Evolutionary conservation across 208 protist species (phyloP), one percentile per base, ranked within the genome.

Genomic region (Borovskyia barvae): DNA sequence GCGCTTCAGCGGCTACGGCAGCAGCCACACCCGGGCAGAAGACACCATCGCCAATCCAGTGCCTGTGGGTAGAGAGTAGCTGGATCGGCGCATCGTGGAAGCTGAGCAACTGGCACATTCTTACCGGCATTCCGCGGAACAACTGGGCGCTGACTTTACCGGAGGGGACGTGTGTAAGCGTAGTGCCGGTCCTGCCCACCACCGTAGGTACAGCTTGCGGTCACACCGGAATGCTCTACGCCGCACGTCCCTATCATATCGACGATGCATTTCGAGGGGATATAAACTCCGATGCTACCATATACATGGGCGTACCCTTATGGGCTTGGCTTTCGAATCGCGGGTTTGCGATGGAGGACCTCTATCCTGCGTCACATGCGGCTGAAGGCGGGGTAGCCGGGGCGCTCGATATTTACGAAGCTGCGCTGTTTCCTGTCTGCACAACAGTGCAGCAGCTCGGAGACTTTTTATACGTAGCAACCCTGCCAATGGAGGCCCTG

Each of bases 51-150:
- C 62, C 63, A 3, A 39, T 62, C 12, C 29, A 19, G 39, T 36
- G 71, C 29, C 40, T 80, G 25, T 85, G 77, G 77, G 66, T 75
- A 47, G 77, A 85, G 54, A 77, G 58, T 60, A 75, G 66, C 54
- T 63, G 71, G 45, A 32, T 85, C 15, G 64, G 68, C 11, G 8
- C 55, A 3, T 35, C 45, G 8, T 75, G 74, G 66, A 42, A 19
- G 45, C 59, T 80, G 56, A 30, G 24, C 8, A 36, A 50, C 20
- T 46, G 63, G 30, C 75, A 75, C 64, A 30, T 80, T 7, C 48
- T 85, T 24, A 80, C 73, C 4, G 77, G 72, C 42, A 60, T 85
- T 22, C 73, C 77, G 22, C 51, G 9, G 22, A 80, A 77, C 51
- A 35, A 68, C 63, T 85, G 77, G 77, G 26, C 5, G 33, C 49